Percentiles rank a stretch among this genome's conserved stretches.
Evolutionary conservation across 2,329 filamentous ascomycete genomes (phyloP).

Genomic region (Balansia obtecta): DNA sequence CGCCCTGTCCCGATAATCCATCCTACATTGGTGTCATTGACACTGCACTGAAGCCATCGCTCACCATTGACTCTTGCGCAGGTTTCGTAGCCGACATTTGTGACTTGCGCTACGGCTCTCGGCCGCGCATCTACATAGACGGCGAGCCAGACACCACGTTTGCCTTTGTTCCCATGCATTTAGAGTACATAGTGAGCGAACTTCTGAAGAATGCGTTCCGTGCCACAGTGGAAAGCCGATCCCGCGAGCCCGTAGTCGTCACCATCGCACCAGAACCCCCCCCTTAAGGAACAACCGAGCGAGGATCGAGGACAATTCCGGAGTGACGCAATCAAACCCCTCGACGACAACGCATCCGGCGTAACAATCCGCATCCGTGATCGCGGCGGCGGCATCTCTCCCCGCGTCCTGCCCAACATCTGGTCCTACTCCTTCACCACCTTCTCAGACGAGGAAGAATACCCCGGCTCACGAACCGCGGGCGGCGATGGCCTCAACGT

Average conservation of each 20-base stretch:
- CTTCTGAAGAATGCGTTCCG: constrained; percentile 94
- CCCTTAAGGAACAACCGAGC: constrained; percentile 19
- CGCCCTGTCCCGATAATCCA: constrained; percentile 36
- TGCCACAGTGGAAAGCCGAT: constrained; percentile 77
- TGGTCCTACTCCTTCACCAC: constrained; percentile 98
- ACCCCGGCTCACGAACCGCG: constrained; percentile 26
- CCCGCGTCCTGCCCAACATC: constrained; percentile 72
- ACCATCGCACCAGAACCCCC: constrained; percentile 68
- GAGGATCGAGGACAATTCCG: constrained; percentile 28
- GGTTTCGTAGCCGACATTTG: constrained; percentile 92
- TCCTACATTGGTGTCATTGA: constrained; percentile 94
- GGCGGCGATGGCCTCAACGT: constrained; percentile 57
- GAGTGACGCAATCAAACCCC: constrained; percentile 38
- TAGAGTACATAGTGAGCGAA: constrained; percentile 96
- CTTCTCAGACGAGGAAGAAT: constrained; percentile 52
- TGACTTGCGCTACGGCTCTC: constrained; percentile 86
- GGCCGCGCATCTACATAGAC: constrained; percentile 68
- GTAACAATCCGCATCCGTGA: constrained; percentile 94
- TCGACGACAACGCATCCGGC: constrained; percentile 59
- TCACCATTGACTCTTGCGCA: constrained; percentile 73
- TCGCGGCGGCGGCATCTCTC: constrained; percentile 83
- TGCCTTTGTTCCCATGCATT: constrained; percentile 86
- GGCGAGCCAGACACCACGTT: constrained; percentile 82
- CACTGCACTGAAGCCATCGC: constrained; percentile 70
- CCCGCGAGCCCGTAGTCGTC: constrained; percentile 73